Evolutionary conservation across 2,329 filamentous ascomycete species (phyloP), one percentile per base, ranked within the genome.

Genomic region (Corynespora cassiicola): DNA sequence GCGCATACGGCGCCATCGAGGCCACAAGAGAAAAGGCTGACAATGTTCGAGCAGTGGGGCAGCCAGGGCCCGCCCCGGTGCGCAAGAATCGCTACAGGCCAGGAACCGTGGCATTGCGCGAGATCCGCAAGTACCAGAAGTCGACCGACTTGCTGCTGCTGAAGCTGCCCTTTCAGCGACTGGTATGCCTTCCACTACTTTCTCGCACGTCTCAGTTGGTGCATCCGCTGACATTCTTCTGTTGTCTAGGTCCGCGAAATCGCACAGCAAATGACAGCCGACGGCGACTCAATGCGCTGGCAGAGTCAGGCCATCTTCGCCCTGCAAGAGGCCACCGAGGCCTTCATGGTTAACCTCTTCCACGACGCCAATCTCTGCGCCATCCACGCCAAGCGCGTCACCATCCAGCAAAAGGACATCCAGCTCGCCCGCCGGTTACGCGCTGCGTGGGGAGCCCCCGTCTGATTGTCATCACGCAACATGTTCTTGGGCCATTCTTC

Each of bases 301-400:
- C 94, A 99, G 81, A 95, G 90, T 16, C 96, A 92, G 30, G 94
- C 94, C 72, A 96, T 99, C 70, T 88, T 90, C 67, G 94, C 94
- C 54, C 86, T 99, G 25, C 92, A 99, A 79, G 94, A 99, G 81
- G 96, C 94, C 38, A 91, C 96, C 56, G 94, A 99, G 81, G 95
- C 94, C 2, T 97, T 96, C 78, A 87, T 99, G 65, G 91, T 97
- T 75, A 95, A 91, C 28, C 86, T 97, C 54, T 97, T 97, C 65
- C 91, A 97, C 76, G 92, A 97, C 72, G 96, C 92, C 77, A 97
- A 97, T 80, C 79, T 96, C 36, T 97, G 92, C 78, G 92, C 94
- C 68, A 96, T 97, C 74, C 94, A 97, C 78, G 92, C 94, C 76
- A 97, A 97, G 85, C 90, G 94, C 79, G 94, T 97, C 69, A 97